Percentiles rank a stretch among this genome's conserved stretches.
Conservation (phyloP, 2,329 filamentous ascomycete species). For the Cladosporium sp. region DNA sequence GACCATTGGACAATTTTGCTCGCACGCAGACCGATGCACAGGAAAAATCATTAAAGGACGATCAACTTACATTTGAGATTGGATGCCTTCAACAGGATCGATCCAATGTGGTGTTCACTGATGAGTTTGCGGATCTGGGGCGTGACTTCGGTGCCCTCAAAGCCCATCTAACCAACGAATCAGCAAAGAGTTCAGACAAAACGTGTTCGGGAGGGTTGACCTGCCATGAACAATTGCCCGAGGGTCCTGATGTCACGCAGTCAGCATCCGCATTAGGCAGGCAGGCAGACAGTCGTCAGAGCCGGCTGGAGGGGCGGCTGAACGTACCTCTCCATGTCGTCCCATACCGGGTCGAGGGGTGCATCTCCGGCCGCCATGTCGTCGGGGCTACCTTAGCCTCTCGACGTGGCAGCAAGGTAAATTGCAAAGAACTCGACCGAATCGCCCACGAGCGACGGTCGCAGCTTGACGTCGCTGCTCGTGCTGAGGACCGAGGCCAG, state of each 20-base stretch:
- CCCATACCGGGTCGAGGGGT: conserved; percentile 59
- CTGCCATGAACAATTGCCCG: conserved; percentile 42
- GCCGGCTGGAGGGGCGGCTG: conserved; percentile 4
- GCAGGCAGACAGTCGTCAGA: not conserved
- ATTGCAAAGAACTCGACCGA: not conserved
- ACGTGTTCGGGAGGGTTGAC: conserved; percentile 19
- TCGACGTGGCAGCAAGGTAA: conserved; percentile 2
- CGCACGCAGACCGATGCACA: not conserved
- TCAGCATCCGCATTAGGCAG: conserved; percentile 24
- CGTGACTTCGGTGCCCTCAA: conserved; percentile 80
- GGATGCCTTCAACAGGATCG: conserved; percentile 79
- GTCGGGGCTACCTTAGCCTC: conserved; percentile 51
- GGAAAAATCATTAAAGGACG: not conserved
- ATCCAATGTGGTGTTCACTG: conserved; percentile 82
- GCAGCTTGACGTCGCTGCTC: conserved; percentile 1
- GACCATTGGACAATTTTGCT: not conserved
- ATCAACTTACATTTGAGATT: conserved; percentile 70
- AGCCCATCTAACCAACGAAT: conserved; percentile 66
- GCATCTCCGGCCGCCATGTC: conserved; percentile 47
- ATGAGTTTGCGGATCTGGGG: conserved; percentile 80
- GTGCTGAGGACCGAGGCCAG: not conserved
- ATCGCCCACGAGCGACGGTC: conserved; percentile 1
- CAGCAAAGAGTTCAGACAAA: conserved; percentile 22
- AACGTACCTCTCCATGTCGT: conserved; percentile 72
- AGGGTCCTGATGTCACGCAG: conserved; percentile 40